phyloP scores from a whole-genome alignment of 805 yeast species.

The Teunomyces tritomae region DNA sequence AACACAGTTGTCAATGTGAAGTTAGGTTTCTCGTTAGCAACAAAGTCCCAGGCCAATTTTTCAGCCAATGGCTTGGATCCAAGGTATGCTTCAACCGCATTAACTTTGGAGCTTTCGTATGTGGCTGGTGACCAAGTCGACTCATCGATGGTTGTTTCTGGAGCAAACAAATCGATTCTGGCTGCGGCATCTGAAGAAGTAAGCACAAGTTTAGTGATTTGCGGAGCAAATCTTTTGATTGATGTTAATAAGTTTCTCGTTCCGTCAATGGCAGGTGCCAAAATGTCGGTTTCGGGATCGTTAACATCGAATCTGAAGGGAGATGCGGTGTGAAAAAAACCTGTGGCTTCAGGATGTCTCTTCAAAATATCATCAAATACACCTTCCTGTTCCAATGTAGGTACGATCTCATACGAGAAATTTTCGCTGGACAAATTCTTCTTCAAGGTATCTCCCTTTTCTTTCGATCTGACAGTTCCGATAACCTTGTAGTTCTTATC shows the following conservation, averaged over 20 bases:
- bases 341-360: conserved; percentile 38
- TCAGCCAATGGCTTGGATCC: conserved; percentile 36
- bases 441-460: conserved; percentile 19
- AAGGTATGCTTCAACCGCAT: conserved; percentile 20
- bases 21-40: conserved; percentile 11
- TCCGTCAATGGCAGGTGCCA: conserved; percentile 59
- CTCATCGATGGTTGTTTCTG: conserved; percentile 16
- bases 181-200: conserved; percentile 53
- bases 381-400: conserved; percentile 26
- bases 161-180: conserved; percentile 21
- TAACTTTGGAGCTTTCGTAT: conserved; percentile 17
- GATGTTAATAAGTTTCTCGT: conserved; percentile 48
- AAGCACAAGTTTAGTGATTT: conserved; percentile 48
- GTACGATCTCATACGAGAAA: conserved; percentile 29
- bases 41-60: conserved; percentile 30
- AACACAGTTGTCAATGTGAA: conserved; percentile 12
- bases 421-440: conserved; percentile 11
- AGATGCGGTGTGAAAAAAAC: conserved; percentile 50
- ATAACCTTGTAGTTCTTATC: conserved; percentile 44
- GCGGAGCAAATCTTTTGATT: conserved; percentile 41
- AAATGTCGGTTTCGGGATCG: conserved; percentile 46
- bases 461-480: conserved; percentile 46
- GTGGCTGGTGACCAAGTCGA: conserved; percentile 10
- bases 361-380: conserved; percentile 50
- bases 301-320: conserved; percentile 45